Evolutionary conservation across 2,329 filamentous ascomycete genomes (phyloP), one percentile per base, ranked within the genome.

Genomic region (Aureobasidium leucospermi): DNA sequence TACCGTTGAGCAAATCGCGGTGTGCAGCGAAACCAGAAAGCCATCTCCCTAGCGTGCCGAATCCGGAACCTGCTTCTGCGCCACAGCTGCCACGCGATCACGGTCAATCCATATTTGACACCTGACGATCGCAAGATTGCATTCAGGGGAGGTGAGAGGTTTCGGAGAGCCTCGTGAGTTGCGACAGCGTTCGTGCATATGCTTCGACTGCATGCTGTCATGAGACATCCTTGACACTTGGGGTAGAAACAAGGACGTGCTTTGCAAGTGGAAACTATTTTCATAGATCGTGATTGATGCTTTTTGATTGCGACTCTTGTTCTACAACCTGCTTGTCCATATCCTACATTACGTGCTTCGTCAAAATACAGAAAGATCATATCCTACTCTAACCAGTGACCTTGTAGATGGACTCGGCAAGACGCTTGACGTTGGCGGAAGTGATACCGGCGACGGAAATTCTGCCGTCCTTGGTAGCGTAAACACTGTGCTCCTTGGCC

Each of bases 401-500:
- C 78, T 90, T 89, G 81, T 85, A 90, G 76, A 94, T 93, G 71
- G 87, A 82, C 80, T 93, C 86, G 62, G 89, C 89, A 63, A 94
- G 84, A 65, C 88, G 85, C 69, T 85, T 85, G 62, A 93, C 89
- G 70, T 93, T 93, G 67, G 80, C 87, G 65, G 76, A 83, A 55
- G 89, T 94, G 75, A 94, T 93, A 67, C 89, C 89, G 47, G 89
- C 89, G 58, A 94, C 88, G 48, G 87, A 91, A 74, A 94, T 94
- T 71, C 89, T 84, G 68, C 89, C 89, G 71, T 94, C 88, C 81
- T 90, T 94, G 76, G 94, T 97, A 66, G 92, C 93, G 74, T 99
- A 99, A 69, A 99, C 93, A 62, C 90, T 96, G 83, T 94, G 90
- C 81, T 97, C 90, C 81, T 95, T 91, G 67, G 92, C 90, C 63